phyloP scores from a whole-genome alignment of 495 filamentous ascomycete species.

The Penicillium manginii region DNA sequence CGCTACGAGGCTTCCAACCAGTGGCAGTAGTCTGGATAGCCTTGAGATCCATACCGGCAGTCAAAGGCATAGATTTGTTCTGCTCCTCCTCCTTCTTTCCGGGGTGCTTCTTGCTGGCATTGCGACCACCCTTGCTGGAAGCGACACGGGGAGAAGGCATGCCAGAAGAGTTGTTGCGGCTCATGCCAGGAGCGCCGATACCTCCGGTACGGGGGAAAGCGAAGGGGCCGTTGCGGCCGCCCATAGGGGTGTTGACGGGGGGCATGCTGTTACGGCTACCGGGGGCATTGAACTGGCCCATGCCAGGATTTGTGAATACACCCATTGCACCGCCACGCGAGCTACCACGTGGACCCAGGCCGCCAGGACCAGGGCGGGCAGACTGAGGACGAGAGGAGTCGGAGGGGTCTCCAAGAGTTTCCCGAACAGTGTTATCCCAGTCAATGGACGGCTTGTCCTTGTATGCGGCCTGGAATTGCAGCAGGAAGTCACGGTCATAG shows the following conservation, averaged over 20 bases:
- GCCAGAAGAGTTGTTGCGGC: constrained; percentile 57
- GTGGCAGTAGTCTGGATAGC: constrained; percentile 68
- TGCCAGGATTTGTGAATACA: constrained; percentile 43
- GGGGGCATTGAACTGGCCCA: constrained; percentile 70
- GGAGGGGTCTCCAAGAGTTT: constrained; percentile 83
- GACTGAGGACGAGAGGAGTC: constrained; percentile 68
- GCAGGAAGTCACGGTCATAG: constrained; percentile 92
- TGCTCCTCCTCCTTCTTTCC: constrained; percentile 61
- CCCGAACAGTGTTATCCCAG: constrained; percentile 82
- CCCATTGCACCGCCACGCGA: constrained; percentile 17
- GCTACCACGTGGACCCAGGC: constrained; percentile 49
- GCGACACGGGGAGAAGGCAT: constrained; percentile 59
- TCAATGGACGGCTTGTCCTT: constrained; percentile 92
- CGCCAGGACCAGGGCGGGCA: constrained; percentile 62
- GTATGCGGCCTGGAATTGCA: constrained; percentile 96
- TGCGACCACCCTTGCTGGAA: constrained; percentile 54
- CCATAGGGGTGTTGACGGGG: constrained; percentile 66
- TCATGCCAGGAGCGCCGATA: constrained; percentile 52
- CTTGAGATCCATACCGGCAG: constrained; percentile 76
- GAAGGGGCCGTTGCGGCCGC: constrained; percentile 54
- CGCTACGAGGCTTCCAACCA: constrained; percentile 90
- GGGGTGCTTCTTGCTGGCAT: constrained; percentile 63
- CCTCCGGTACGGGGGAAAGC: constrained; percentile 63
- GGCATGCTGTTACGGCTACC: constrained; percentile 57
- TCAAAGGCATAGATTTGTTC: constrained; percentile 87